These are phyloP conservation scores for Echites panduratus DNA, from an alignment of 257 asterid genomes.

Conservation along the genomic window DNA sequence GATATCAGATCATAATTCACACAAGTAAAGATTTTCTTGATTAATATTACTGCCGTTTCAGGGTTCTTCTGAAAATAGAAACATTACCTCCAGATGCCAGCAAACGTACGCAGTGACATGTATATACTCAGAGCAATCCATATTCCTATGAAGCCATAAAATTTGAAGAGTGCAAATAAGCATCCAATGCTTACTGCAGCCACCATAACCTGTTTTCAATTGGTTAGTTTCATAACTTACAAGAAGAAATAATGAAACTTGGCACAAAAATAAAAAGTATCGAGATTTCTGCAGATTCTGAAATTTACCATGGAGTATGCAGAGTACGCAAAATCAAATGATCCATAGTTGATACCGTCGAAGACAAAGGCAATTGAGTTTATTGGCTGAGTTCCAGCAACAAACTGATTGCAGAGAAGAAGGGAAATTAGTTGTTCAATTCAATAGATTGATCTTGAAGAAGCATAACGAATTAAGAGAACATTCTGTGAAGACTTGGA, in stretches of 20 bases:
- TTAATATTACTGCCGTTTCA: neutral
- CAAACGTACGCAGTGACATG: constrained; percentile 73
- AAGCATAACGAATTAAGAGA: neutral
- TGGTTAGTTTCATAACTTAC: neutral
- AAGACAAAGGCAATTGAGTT: constrained; percentile 85
- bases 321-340: constrained; percentile 80
- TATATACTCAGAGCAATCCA: constrained; percentile 83
- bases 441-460: no score
- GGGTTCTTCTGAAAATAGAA: neutral
- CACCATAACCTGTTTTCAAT: constrained; percentile 52
- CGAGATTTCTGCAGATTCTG: no score
- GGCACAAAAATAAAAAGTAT: no score
- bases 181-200: constrained; percentile 61
- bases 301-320: constrained; percentile 85
- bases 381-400: constrained; percentile 85
- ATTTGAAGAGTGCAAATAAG: constrained; percentile 51
- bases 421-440: no score
- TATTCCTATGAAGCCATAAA: constrained; percentile 73
- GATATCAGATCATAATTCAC: no score
- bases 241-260: neutral
- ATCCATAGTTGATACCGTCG: constrained; percentile 89
- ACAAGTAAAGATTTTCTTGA: neutral
- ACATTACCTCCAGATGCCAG: constrained; percentile 82
- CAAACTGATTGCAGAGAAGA: constrained; percentile 47
- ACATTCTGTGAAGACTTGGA: neutral